Conservation (phyloP, 2,329 filamentous ascomycete species). For the Penicillium sp. region DNA sequence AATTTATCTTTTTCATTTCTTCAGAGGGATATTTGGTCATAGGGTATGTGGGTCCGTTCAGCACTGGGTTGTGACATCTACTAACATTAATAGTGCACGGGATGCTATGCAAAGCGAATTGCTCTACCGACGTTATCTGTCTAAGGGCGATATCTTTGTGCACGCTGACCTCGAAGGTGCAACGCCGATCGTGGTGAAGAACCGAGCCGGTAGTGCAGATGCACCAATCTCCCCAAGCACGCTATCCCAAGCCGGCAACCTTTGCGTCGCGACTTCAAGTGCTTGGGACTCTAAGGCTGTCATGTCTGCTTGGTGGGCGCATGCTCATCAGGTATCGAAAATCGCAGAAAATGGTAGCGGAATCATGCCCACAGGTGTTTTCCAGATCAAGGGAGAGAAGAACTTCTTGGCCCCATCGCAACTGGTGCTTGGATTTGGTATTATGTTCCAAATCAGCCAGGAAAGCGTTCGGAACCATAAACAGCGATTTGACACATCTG, state of each 20-base stretch:
- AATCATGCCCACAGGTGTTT: slow-evolving; percentile 65
- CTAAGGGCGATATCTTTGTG: slow-evolving; percentile 83
- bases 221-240: slow-evolving; percentile 87
- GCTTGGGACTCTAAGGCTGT: slow-evolving; percentile 96
- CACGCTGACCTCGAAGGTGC: slow-evolving; percentile 83
- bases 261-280: slow-evolving; percentile 73
- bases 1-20: slow-evolving; percentile 90
- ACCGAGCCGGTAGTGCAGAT: slow-evolving; percentile 65
- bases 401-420: slow-evolving; percentile 84
- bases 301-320: slow-evolving; percentile 95
- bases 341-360: slow-evolving; percentile 68
- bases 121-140: slow-evolving; percentile 76
- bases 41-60: slow-evolving; percentile 38
- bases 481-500: slow-evolving; percentile 49
- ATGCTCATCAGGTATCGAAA: slow-evolving; percentile 82
- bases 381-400: slow-evolving; percentile 76
- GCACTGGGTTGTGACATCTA: neutral
- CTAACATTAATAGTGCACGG: slow-evolving; percentile 49
- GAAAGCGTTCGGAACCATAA: slow-evolving; percentile 73
- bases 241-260: slow-evolving; percentile 74
- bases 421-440: slow-evolving; percentile 74
- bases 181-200: slow-evolving; percentile 80
- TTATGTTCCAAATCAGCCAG: slow-evolving; percentile 81
- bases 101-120: slow-evolving; percentile 86
- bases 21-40: slow-evolving; percentile 91